Conservation (phyloP, 1,139 yeast species). For the Pneumocystis murina region DNA sequence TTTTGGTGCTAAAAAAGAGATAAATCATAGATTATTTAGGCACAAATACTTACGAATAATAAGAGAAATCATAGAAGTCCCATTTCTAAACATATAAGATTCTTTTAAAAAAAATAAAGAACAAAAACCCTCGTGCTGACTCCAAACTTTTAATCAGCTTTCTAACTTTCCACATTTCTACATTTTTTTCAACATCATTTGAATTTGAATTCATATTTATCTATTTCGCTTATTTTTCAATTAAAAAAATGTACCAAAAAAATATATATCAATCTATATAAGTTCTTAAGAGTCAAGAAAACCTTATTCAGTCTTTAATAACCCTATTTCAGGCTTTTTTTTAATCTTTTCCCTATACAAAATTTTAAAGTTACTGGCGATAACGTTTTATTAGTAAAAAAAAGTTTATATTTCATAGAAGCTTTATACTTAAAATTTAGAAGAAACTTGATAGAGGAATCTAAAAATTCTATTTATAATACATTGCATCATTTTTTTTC, state of each 20-base stretch:
- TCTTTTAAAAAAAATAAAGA: not conserved
- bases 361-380: too few relatives aligned
- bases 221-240: not conserved
- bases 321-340: not conserved
- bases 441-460: too few relatives aligned
- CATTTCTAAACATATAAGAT: conserved; percentile 70
- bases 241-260: not conserved
- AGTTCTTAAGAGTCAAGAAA: too few relatives aligned
- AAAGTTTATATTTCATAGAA: too few relatives aligned
- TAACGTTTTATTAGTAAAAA: too few relatives aligned
- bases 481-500: too few relatives aligned
- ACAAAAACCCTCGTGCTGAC: conserved; percentile 7
- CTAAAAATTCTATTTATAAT: too few relatives aligned
- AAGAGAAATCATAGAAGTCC: conserved; percentile 95
- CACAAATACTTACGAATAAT: conserved; percentile 40
- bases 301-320: not conserved
- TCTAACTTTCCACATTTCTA: conserved; percentile 98
- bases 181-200: conserved; percentile 79
- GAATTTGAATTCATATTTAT: conserved; percentile 21
- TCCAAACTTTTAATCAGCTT: conserved; percentile 28
- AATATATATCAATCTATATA: not conserved
- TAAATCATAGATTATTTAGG: not conserved
- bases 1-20: conserved; percentile 42
- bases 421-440: too few relatives aligned
- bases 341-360: too few relatives aligned